Evolutionary conservation across 2,329 filamentous ascomycete species (phyloP).

Genomic region (Neoscytalidium dimidiatum): DNA sequence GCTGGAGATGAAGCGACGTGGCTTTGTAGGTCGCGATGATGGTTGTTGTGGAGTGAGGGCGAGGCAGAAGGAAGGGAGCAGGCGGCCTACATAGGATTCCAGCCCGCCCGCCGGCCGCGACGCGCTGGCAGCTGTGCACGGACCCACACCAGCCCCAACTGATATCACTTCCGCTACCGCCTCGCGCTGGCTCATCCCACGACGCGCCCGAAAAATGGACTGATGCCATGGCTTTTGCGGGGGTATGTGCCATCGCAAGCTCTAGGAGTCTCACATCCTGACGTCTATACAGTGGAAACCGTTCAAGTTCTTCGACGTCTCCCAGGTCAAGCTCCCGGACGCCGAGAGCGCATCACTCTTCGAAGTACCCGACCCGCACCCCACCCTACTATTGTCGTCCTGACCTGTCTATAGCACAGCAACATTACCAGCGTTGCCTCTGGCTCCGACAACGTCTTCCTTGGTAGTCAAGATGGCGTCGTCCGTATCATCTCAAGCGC

Average conservation of each 20-base stretch:
- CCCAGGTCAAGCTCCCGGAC: slow-evolving; percentile 76
- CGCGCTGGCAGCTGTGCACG: slow-evolving; percentile 9
- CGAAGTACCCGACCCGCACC: slow-evolving; percentile 60
- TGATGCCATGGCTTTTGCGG: slow-evolving; percentile 43
- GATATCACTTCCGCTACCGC: slow-evolving; percentile 10
- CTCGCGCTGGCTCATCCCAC: background rate
- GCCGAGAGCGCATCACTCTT: slow-evolving; percentile 77
- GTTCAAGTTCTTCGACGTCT: slow-evolving; percentile 99
- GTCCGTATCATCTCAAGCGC: slow-evolving; percentile 84
- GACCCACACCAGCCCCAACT: slow-evolving; percentile 2
- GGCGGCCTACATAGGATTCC: background rate
- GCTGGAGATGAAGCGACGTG: slow-evolving; percentile 18
- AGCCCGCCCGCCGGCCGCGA: background rate
- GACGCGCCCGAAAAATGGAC: slow-evolving; percentile 17
- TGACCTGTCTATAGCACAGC: slow-evolving; percentile 45
- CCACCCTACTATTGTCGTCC: slow-evolving; percentile 18
- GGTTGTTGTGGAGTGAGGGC: slow-evolving; percentile 7
- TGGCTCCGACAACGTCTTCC: slow-evolving; percentile 84
- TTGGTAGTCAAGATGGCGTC: slow-evolving; percentile 81
- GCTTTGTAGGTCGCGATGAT: slow-evolving; percentile 12
- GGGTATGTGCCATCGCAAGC: slow-evolving; percentile 29
- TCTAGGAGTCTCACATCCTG: background rate
- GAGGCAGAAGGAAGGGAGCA: slow-evolving; percentile 11
- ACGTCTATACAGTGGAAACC: slow-evolving; percentile 78
- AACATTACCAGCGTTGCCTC: slow-evolving; percentile 83